These are phyloP conservation scores for Periconia sp. DNA, from an alignment of 2,329 filamentous ascomycete genomes.

Conservation along the genomic window DNA sequence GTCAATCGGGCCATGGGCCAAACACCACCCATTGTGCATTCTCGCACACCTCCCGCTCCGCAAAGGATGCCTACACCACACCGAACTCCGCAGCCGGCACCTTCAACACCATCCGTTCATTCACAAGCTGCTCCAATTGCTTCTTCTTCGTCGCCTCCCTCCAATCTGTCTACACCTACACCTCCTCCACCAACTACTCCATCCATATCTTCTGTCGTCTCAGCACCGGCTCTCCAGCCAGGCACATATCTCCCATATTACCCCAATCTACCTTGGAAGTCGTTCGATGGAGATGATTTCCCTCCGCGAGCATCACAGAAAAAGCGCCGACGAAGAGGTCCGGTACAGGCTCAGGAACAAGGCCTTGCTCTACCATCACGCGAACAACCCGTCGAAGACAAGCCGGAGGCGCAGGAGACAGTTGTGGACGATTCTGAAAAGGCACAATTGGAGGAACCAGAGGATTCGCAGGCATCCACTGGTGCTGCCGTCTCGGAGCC, in stretches of 20 bases:
- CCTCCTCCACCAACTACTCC: conserved; percentile 25
- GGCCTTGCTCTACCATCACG: conserved; percentile 56
- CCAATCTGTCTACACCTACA: conserved; percentile 30
- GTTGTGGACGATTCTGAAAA: conserved; percentile 19
- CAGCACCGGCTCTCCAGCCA: conserved; percentile 20
- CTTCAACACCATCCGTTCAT: conserved; percentile 39
- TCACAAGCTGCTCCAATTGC: conserved; percentile 33
- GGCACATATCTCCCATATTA: conserved; percentile 49
- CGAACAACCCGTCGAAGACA: conserved; percentile 31
- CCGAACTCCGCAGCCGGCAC: conserved; percentile 31
- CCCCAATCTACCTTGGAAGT: conserved; percentile 62
- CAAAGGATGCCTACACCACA: conserved; percentile 31
- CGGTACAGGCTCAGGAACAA: conserved; percentile 41
- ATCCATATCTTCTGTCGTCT: conserved; percentile 20
- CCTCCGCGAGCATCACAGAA: conserved; percentile 52
- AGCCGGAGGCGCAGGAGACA: conserved; percentile 12
- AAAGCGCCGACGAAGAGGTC: conserved; percentile 48
- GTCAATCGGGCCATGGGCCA: conserved; percentile 42
- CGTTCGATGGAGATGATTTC: conserved; percentile 57
- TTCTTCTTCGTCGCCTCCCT: conserved; percentile 36
- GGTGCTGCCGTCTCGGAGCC: conserved; percentile 49
- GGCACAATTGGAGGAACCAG: conserved; percentile 46
- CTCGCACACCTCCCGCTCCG: conserved; percentile 36
- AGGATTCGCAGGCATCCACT: conserved; percentile 48
- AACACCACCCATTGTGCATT: conserved; percentile 41